These are phyloP conservation scores for Crithidia brevicula DNA, from an alignment of 208 protist species.

Conservation along the genomic window DNA sequence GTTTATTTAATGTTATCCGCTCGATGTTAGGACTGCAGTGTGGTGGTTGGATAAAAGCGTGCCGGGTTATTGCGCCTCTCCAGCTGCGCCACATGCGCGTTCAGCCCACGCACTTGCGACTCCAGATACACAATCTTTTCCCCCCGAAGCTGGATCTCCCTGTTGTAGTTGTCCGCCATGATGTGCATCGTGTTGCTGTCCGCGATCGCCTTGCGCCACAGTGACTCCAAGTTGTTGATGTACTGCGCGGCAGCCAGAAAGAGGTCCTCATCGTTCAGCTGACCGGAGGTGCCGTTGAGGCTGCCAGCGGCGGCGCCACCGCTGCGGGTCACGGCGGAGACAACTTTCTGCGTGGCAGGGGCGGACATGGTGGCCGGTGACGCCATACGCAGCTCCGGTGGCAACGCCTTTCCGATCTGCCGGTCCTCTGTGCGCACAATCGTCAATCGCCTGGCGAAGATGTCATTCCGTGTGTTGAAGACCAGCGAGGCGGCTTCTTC, in stretches of 20 bases:
- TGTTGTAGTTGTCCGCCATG: slow-evolving; percentile 33
- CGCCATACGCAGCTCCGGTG: slow-evolving; percentile 23
- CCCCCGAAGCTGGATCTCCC: slow-evolving; percentile 44
- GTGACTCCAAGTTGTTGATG: slow-evolving; percentile 63
- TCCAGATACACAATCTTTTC: slow-evolving; percentile 52
- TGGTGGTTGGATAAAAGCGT: too few relatives aligned
- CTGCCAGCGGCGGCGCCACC: background rate
- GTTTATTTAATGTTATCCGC: too few relatives aligned
- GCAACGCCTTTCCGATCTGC: slow-evolving; percentile 30
- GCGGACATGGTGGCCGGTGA: background rate
- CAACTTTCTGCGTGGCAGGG: background rate
- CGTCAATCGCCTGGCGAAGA: slow-evolving; percentile 36
- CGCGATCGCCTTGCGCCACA: slow-evolving; percentile 52
- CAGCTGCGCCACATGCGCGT: slow-evolving; percentile 36
- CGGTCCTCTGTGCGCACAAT: slow-evolving; percentile 51
- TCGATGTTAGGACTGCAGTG: background rate
- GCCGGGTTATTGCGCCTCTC: slow-evolving; percentile 27
- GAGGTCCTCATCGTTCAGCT: slow-evolving; percentile 53
- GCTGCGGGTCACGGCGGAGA: slow-evolving; percentile 5
- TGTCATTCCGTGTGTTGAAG: slow-evolving; percentile 34
- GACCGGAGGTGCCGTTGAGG: background rate
- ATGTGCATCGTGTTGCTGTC: slow-evolving; percentile 51
- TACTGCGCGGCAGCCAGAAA: slow-evolving; percentile 62
- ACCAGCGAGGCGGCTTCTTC: slow-evolving; percentile 28
- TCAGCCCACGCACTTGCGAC: slow-evolving; percentile 42